Evolutionary conservation across 306 rosid species (phyloP), one percentile per base, ranked within the genome.

Genomic region (Vicia villosa): DNA sequence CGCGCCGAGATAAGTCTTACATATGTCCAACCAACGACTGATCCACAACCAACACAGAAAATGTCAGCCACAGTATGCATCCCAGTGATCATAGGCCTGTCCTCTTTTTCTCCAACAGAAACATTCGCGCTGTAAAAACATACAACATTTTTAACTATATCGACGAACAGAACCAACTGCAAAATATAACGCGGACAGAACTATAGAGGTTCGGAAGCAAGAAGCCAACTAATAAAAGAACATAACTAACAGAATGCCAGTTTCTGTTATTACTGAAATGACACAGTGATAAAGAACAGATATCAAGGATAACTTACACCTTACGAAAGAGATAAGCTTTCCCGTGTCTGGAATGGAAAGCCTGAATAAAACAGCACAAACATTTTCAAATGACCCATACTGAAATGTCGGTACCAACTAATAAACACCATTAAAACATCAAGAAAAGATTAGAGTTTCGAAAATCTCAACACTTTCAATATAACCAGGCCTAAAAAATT

Each of bases 1-100:
- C 59, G 76, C 43, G 60, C 41, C 69, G 80, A 36, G 74, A 30
- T 28, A 56, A 68, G 59, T 83, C 98, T 87, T 90, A 94, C 98
- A 80, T 94, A 94, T 87, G 82, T 94, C 98, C 98, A 94, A 62
- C 98, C 98, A 19, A 94, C 88, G 67, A 88, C 81, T 30, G 98
- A 94, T 78, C 98, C 98, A 81, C 98, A 94, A 20, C 97, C 97
- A 10, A 94, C 90, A 47, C 98, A 94, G 88, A 94, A 94, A 55
- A 94, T 88, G 89, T 94, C 98, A 57, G 88, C 90, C 70, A 94
- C 98, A 0, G 95, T 88, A 82, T 94, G 98, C 92, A 87, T 46
- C 56, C 98, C 98, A 4, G 96, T 94, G 64, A 78, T 81, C 98
- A 94, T 94, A 37, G 32, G 1, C 58, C 98, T 90, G 24, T 89